Percentiles rank a stretch among this genome's conserved stretches.
Evolutionary conservation across 169 alveolate genomes (phyloP).

Genomic region (Plasmodium inui): DNA sequence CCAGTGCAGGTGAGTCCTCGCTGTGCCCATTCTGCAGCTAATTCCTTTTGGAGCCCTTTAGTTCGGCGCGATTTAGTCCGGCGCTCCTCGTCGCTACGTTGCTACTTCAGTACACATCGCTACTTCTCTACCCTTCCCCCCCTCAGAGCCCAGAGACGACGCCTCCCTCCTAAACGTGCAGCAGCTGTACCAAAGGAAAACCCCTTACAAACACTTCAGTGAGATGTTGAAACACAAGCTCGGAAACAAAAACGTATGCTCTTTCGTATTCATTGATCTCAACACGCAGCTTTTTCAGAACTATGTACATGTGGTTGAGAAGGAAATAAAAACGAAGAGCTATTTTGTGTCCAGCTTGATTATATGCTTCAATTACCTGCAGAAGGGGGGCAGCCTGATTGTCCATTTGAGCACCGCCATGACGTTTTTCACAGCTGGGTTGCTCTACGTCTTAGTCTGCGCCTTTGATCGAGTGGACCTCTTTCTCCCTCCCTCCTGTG

Average conservation of each 20-base stretch:
- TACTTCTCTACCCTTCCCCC: not conserved
- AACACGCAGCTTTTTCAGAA: slow-evolving; percentile 25
- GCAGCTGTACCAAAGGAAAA: slow-evolving; percentile 14
- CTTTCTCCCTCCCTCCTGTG: slow-evolving; percentile 74
- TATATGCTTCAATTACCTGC: slow-evolving; percentile 55
- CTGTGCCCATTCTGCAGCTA: not conserved
- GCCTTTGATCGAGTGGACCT: slow-evolving; percentile 44
- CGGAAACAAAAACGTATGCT: slow-evolving; percentile 27
- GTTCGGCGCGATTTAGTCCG: too few relatives aligned
- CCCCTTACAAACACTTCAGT: slow-evolving; percentile 42
- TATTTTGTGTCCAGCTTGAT: slow-evolving; percentile 54
- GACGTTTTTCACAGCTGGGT: slow-evolving; percentile 73
- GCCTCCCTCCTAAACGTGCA: not conserved
- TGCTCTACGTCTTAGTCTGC: slow-evolving; percentile 55
- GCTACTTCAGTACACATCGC: not conserved
- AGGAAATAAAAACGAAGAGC: slow-evolving; percentile 58
- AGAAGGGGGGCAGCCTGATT: slow-evolving; percentile 51
- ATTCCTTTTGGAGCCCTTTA: not conserved
- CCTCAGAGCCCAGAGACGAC: not conserved
- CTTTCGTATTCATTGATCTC: slow-evolving; percentile 43
- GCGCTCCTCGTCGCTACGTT: not conserved
- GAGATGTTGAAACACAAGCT: slow-evolving; percentile 26
- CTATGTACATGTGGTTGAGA: slow-evolving; percentile 56
- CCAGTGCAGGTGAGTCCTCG: not conserved
- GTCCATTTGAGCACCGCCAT: slow-evolving; percentile 55